Evolutionary conservation across 2,329 filamentous ascomycete species (phyloP).

Genomic region (Pseudogymnoascus sp.): DNA sequence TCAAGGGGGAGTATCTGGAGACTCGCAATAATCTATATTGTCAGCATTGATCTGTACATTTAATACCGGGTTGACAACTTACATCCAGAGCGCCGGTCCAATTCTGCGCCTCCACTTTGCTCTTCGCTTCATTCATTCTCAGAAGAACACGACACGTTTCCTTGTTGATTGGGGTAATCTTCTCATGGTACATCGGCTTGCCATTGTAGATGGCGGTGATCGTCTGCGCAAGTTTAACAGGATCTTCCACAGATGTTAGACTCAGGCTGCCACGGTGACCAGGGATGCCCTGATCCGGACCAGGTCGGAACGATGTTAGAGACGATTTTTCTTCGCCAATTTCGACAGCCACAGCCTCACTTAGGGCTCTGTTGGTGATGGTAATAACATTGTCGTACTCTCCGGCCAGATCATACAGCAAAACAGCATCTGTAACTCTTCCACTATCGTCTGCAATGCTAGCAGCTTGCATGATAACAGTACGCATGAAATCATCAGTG

Average conservation of each 20-base stretch:
- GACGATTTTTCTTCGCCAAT: constrained; percentile 73
- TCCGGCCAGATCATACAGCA: constrained; percentile 87
- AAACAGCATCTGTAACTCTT: constrained; percentile 82
- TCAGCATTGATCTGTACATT: constrained; percentile 20
- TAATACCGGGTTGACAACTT: constrained; percentile 31
- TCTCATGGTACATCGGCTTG: constrained; percentile 50
- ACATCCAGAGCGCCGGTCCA: constrained; percentile 58
- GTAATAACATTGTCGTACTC: constrained; percentile 92
- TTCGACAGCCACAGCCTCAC: constrained; percentile 79
- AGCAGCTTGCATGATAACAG: constrained; percentile 88
- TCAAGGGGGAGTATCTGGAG: constrained; percentile 74
- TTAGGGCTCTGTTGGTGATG: constrained; percentile 82
- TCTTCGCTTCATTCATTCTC: constrained; percentile 51
- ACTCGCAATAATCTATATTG: constrained; percentile 56
- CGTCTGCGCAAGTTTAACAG: constrained; percentile 51
- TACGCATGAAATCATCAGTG: constrained; percentile 76
- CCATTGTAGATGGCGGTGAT: constrained; percentile 54
- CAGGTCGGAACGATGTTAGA: constrained; percentile 44
- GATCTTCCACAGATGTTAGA: constrained; percentile 59
- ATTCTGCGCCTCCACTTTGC: constrained; percentile 45
- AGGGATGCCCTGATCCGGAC: constrained; percentile 12
- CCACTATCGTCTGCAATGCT: constrained; percentile 91
- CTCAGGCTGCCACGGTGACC: constrained; percentile 39
- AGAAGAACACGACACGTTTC: constrained; percentile 51
- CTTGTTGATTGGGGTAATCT: constrained; percentile 48